These are phyloP conservation scores for Babesia bigemina DNA, from an alignment of 169 alveolate genomes.

Conservation along the genomic window DNA sequence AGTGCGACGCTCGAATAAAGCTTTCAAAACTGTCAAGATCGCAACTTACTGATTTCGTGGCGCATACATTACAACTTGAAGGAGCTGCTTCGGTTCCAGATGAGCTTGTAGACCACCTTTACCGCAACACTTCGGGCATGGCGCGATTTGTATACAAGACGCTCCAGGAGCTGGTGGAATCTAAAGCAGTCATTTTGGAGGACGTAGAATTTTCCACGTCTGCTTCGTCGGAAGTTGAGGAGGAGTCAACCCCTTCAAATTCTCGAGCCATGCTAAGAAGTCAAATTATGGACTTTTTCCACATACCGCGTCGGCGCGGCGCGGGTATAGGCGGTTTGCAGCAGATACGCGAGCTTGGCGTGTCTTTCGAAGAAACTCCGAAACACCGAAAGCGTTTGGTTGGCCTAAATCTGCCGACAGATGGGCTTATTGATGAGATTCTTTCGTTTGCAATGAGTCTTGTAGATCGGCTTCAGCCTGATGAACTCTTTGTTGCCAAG, in stretches of 20 bases:
- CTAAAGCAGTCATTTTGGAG: slow-evolving; percentile 14
- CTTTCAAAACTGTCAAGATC: slow-evolving; percentile 2
- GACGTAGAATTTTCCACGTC: slow-evolving; percentile 5
- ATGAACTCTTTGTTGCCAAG: slow-evolving; percentile 52
- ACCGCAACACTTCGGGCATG: slow-evolving; percentile 53
- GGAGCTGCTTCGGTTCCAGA: neutral
- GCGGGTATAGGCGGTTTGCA: neutral
- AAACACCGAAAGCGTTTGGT: neutral
- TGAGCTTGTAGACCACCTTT: slow-evolving; percentile 40
- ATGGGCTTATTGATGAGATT: slow-evolving; percentile 35
- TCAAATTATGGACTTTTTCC: slow-evolving; percentile 23
- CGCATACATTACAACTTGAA: slow-evolving; percentile 24
- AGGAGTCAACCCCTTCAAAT: neutral
- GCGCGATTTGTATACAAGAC: slow-evolving; percentile 36
- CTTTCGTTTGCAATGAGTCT: slow-evolving; percentile 44
- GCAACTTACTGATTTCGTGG: slow-evolving; percentile 28
- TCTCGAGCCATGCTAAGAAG: slow-evolving; percentile 18
- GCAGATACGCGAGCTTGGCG: slow-evolving; percentile 28
- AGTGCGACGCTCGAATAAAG: slow-evolving; percentile 30
- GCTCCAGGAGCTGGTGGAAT: slow-evolving; percentile 27
- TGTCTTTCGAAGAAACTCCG: slow-evolving; percentile 4
- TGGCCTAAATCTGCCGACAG: neutral
- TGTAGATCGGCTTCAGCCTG: slow-evolving; percentile 46
- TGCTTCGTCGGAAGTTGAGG: slow-evolving; percentile 7
- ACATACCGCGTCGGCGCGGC: slow-evolving; percentile 21